Evolutionary conservation across 345 rosid species (phyloP), one percentile per base, ranked within the genome.

Genomic region (Laguncularia racemosa): DNA sequence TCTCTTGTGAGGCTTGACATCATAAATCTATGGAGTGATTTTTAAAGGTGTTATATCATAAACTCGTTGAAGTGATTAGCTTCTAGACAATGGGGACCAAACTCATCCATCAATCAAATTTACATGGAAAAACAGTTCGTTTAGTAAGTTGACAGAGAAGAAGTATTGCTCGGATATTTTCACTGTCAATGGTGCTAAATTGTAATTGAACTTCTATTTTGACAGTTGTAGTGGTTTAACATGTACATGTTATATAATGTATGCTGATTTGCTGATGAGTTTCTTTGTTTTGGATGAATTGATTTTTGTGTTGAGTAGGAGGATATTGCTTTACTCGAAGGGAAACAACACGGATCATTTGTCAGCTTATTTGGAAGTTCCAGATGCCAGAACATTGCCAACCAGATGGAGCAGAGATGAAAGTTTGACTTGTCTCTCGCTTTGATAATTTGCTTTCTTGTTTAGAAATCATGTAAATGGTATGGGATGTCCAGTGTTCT

Each of bases 121-220:
- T 69, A 60, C 70, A 14, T 73, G 77, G 77, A 56, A 20, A 17
- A 68, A 67, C 57, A 44, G 46, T 38, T 52, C 56, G 46, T 73
- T 63, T 56, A 50, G 73, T 50, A 18, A 28, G 23, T 21, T 67
- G 59, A 47, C 33, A 2, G 52, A 13, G n/a, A 64, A 53, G 57
- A 60, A 56, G 44, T 52, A 51, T 38, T 64, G 48, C 57, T 73
- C 77, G 0, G 70, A 64, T 8, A 50, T 58, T 17, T 73, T 73
- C 53, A 48, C 59, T 17, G 52, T 50, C 6, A 49, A 58, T 11
- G 61, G 53, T 6, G 50, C 48, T 33, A 58, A 57, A 57, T 73
- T 73, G 73, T 73, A 63, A 16, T 33, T 11, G 3, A 46, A 11
- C 43, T 2, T 40, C 15, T 5, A 14, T 59, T 1, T 40, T 55